A percentile compares a stretch with the other conserved stretches of the same genome.
These are phyloP conservation scores for Colletotrichum endophyticum DNA, from an alignment of 2,329 filamentous ascomycete species.

Conservation along the genomic window DNA sequence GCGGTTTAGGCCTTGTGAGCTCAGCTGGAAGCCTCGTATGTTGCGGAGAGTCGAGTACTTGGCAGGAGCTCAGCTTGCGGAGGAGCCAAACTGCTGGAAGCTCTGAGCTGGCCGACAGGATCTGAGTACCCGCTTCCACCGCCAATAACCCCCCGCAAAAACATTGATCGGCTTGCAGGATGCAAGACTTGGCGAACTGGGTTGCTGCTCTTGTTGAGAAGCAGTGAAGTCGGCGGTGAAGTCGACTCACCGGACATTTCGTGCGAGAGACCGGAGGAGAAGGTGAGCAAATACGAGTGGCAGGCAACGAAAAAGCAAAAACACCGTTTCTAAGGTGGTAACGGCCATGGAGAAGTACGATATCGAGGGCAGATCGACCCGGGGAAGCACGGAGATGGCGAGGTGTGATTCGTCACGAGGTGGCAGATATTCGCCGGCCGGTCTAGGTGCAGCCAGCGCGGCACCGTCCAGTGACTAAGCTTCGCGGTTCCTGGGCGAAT, in stretches of 20 bases:
- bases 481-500: conserved; percentile 1
- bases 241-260: not conserved
- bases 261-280: not conserved
- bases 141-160: not conserved
- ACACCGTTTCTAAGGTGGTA: not conserved
- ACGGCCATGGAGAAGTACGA: not conserved
- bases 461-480: not conserved
- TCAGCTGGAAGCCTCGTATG: not conserved
- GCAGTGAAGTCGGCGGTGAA: conserved; percentile 2
- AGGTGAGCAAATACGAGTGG: not conserved
- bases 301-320: not conserved
- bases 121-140: not conserved
- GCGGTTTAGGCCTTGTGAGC: not conserved
- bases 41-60: not conserved
- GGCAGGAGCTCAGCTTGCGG: not conserved
- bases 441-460: not conserved
- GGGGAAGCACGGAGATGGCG: not conserved
- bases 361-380: not conserved
- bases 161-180: not conserved
- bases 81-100: not conserved
- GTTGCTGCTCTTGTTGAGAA: not conserved
- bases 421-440: not conserved
- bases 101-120: not conserved
- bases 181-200: not conserved
- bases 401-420: not conserved